A percentile compares a stretch with the other conserved stretches of the same genome.
Conservation (phyloP, 352 stramenopile species). For the Elongisporangium anandrum region DNA sequence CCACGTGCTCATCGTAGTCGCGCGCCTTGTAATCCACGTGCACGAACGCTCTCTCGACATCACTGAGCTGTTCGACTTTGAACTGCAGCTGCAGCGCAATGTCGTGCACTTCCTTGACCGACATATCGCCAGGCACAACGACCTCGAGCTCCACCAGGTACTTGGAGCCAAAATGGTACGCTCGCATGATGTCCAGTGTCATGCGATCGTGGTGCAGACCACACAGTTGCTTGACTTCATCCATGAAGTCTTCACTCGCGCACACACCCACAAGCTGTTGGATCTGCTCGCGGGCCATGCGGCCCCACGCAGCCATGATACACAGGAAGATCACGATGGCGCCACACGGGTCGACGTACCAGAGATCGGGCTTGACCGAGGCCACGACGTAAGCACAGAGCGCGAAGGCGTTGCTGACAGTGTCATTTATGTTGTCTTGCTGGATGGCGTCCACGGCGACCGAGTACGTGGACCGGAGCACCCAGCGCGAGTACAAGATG, state of each 20-base stretch:
- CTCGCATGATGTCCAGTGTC: conserved; percentile 82
- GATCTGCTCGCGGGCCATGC: conserved; percentile 91
- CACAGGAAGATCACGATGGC: conserved; percentile 92
- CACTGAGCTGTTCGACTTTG: conserved; percentile 87
- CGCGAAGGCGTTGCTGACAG: conserved; percentile 88
- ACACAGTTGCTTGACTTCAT: conserved; percentile 83
- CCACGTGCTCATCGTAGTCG: conserved; percentile 69
- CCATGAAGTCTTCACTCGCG: conserved; percentile 87
- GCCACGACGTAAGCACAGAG: conserved; percentile 43
- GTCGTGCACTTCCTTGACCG: conserved; percentile 91
- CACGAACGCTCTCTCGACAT: conserved; percentile 88
- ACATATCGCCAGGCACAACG: conserved; percentile 87
- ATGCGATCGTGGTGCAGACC: conserved; percentile 67
- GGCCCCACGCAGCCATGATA: conserved; percentile 91
- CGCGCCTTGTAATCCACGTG: conserved; percentile 92
- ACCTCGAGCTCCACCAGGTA: conserved; percentile 94
- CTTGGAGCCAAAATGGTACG: conserved; percentile 93
- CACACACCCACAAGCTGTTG: conserved; percentile 69
- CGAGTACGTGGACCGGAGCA: conserved; percentile 46
- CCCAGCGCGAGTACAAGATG: conserved; percentile 57
- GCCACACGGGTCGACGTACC: conserved; percentile 89
- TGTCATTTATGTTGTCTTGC: conserved; percentile 95
- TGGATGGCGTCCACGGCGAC: conserved; percentile 52
- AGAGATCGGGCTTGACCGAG: conserved; percentile 39
- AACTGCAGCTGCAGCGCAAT: conserved; percentile 94